A percentile compares a stretch with the other conserved stretches of the same genome.
These are phyloP conservation scores for Phytopythium aichiense DNA, from an alignment of 352 stramenopile genomes.

Conservation along the genomic window DNA sequence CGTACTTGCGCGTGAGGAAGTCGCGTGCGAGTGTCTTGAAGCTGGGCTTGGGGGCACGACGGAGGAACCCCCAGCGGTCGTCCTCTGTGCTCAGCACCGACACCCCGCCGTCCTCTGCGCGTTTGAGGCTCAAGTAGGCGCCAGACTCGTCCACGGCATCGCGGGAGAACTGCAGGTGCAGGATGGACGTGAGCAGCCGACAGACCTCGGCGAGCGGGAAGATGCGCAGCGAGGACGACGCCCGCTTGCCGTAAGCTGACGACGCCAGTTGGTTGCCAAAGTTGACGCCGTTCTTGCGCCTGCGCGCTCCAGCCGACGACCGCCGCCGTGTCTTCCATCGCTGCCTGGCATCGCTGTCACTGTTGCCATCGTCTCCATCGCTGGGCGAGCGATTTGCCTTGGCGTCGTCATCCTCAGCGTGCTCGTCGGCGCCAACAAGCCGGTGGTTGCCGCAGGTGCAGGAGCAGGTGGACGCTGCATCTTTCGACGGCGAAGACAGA, in stretches of 20 bases:
- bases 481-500: background rate
- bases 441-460: constrained; percentile 48
- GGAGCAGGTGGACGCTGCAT: constrained; percentile 17
- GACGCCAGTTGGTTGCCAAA: constrained; percentile 26
- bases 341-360: constrained; percentile 14
- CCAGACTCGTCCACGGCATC: constrained; percentile 23
- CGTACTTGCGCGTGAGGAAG: constrained; percentile 61
- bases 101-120: constrained; percentile 7
- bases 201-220: constrained; percentile 59
- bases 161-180: constrained; percentile 61
- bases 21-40: constrained; percentile 63
- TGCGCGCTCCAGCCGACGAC: constrained; percentile 24
- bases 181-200: constrained; percentile 48
- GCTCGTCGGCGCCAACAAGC: constrained; percentile 24
- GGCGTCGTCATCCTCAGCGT: constrained; percentile 8
- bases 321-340: constrained; percentile 18
- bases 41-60: constrained; percentile 16
- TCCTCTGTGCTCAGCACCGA: constrained; percentile 19
- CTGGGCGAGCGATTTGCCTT: background rate
- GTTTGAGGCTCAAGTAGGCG: background rate
- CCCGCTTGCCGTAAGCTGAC: constrained; percentile 9
- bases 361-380: constrained; percentile 5
- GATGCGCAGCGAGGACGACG: constrained; percentile 21
- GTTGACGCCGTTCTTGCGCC: constrained; percentile 45
- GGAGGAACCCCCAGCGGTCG: constrained; percentile 35